Base-by-base conservation (phyloP, 768 basidiomycete species). In the Calocybe indica region DNA sequence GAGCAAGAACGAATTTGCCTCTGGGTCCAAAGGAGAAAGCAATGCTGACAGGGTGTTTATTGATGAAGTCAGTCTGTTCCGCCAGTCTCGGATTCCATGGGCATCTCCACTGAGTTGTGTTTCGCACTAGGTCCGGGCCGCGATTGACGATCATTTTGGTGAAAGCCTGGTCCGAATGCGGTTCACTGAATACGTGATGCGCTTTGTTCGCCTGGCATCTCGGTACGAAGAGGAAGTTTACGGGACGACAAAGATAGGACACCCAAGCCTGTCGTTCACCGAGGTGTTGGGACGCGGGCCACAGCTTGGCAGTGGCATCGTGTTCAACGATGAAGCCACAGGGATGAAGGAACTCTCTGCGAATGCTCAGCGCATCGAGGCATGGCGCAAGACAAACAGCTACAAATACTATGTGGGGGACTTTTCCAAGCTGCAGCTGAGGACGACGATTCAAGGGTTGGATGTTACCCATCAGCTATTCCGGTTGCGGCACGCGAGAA, bases 81-180 rank as follows among this genome's bases (percentile, higher is more conserved):
- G 37, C n/a, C 36, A 9, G 11, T 34, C 9, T 14, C 30, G 7
- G 6, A 13, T 12, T 14, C 32, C 30, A 13, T 13, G 37, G 30
- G 41, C 30, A 34, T 40, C 2, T 39, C 15, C 6, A 45, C 50
- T 50, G 29, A 57, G 37, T 6, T 35, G 37, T 13, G 7, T 9
- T 45, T 12, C 31, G 30, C n/a, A 29, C 37, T 48, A 96, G 94
- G 82, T 98, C 52, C 75, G 84, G 35, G 66, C 85, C 6, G 88
- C 92, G 12, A 94, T 97, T 36, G 79, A 85, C n/a, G 83, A 86
- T 45, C 95, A 96, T 57, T 93, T 87, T 59, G 92, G 94, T 29
- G 96, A 98, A 67, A 73, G 80, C 36, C 72, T 90, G 51, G 90
- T 99, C 7, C 85, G 94, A 7, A 77, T 85, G 56, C 80, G 92